phyloP scores from a whole-genome alignment of 768 basidiomycete species.

The Hortiboletus campestris region DNA sequence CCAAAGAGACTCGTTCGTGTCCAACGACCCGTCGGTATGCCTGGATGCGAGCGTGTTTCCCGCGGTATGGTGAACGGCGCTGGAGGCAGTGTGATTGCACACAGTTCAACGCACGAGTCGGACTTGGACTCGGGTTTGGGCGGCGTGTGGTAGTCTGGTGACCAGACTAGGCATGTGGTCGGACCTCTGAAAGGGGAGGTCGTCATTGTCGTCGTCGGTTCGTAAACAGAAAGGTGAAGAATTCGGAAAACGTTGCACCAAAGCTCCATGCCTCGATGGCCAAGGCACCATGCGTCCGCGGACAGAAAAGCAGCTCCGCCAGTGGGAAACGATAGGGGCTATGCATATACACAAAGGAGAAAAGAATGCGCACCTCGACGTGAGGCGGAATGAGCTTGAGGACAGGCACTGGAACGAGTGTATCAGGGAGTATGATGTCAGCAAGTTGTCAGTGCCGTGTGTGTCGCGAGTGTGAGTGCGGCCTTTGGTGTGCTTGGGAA shows the following conservation, averaged over 20 bases:
- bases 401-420: constrained; percentile 88
- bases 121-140: constrained; percentile 25
- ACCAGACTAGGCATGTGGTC: too few species aligned
- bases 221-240: constrained; percentile 67
- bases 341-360: background rate
- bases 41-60: constrained; percentile 1
- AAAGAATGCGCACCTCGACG: constrained; percentile 66
- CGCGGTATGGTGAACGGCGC: constrained; percentile 30
- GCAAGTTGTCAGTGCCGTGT: constrained; percentile 80
- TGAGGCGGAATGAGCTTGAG: constrained; percentile 76
- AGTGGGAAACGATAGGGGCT: constrained; percentile 86
- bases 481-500: constrained; percentile 40
- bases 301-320: constrained; percentile 86
- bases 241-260: constrained; percentile 71
- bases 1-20: constrained; percentile 66
- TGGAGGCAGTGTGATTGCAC: constrained; percentile 42
- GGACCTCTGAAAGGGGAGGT: constrained; percentile 18
- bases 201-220: constrained; percentile 36
- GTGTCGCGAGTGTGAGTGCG: constrained; percentile 87
- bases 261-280: constrained; percentile 83
- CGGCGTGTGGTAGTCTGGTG: too few species aligned
- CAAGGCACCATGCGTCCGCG: constrained; percentile 64
- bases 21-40: constrained; percentile 35
- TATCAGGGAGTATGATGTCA: constrained; percentile 91
- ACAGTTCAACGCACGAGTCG: constrained; percentile 23